Evolutionary conservation across 23 red algal species (phyloP).

Genomic region (Agarophyton chilense): DNA sequence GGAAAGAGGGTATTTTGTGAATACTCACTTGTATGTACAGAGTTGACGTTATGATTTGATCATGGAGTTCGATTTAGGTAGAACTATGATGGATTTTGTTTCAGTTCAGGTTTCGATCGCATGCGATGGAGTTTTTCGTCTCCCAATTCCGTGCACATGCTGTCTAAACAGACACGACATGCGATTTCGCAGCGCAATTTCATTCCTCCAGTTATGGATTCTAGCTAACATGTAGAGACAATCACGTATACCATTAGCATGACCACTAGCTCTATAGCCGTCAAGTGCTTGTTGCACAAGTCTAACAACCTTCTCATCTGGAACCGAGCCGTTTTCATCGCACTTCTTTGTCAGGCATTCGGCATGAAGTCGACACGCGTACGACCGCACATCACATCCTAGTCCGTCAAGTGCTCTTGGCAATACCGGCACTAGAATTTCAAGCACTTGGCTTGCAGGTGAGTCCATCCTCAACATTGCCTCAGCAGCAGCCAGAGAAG

Average conservation of each 20-base stretch:
- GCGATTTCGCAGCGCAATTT: conserved; percentile 2
- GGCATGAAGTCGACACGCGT: conserved; percentile 33
- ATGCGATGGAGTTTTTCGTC: conserved; percentile 9
- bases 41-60: neutral
- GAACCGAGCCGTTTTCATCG: neutral
- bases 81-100: neutral
- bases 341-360: conserved; percentile 25
- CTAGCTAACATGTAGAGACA: conserved; percentile 55
- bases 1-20: neutral
- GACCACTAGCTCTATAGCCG: neutral
- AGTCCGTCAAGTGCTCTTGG: conserved; percentile 36
- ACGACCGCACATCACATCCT: conserved; percentile 20
- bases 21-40: neutral
- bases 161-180: conserved; percentile 23
- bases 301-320: conserved; percentile 15
- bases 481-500: conserved; percentile 20
- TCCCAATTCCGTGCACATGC: neutral
- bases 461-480: conserved; percentile 35
- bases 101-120: conserved; percentile 13
- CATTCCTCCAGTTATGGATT: conserved; percentile 43
- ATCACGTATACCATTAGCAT: conserved; percentile 25
- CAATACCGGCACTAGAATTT: conserved; percentile 9
- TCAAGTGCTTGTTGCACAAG: conserved; percentile 9
- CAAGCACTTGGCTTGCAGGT: neutral
- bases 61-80: neutral